Evolutionary conservation across 1,284 basidiomycete genomes (phyloP).

Genomic region (Trametes versicolor): DNA sequence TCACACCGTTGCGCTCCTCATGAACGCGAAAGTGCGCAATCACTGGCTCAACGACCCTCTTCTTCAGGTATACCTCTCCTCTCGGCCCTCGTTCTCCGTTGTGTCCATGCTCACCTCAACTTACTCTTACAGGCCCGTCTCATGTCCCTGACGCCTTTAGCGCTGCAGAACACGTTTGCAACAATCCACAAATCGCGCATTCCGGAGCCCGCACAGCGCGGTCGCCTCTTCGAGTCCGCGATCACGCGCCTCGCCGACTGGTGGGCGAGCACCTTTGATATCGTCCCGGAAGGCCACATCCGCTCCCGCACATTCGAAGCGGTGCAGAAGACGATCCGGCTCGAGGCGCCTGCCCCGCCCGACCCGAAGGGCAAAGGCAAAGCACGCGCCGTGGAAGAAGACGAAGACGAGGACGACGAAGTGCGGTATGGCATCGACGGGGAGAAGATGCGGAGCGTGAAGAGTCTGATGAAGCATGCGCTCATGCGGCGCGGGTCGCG

Average conservation of each 20-base stretch:
- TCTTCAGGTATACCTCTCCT: conserved; percentile 72
- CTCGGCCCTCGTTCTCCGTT: background rate
- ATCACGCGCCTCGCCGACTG: conserved; percentile 79
- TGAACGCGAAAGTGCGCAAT: conserved; percentile 83
- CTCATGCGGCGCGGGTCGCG: conserved; percentile 84
- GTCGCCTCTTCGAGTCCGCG: conserved; percentile 86
- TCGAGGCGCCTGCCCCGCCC: conserved; percentile 43
- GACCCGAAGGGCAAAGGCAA: conserved; percentile 44
- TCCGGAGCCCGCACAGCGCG: conserved; percentile 82
- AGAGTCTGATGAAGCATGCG: conserved; percentile 91
- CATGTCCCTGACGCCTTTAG: conserved; percentile 84
- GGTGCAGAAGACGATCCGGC: conserved; percentile 57
- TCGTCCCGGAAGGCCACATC: conserved; percentile 71
- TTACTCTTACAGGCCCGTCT: conserved; percentile 73
- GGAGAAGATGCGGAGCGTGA: conserved; percentile 79
- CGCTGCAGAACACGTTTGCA: conserved; percentile 81
- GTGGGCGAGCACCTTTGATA: conserved; percentile 81
- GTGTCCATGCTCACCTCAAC: background rate
- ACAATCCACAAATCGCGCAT: conserved; percentile 85
- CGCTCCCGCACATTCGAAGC: conserved; percentile 81
- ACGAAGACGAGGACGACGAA: conserved; percentile 55
- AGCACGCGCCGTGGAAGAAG: conserved; percentile 36
- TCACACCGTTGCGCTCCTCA: conserved; percentile 84
- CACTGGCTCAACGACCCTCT: conserved; percentile 86
- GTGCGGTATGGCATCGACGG: conserved; percentile 48